These are phyloP conservation scores for Aspergillus alliaceus DNA, from an alignment of 2,329 filamentous ascomycete species.

Conservation along the genomic window DNA sequence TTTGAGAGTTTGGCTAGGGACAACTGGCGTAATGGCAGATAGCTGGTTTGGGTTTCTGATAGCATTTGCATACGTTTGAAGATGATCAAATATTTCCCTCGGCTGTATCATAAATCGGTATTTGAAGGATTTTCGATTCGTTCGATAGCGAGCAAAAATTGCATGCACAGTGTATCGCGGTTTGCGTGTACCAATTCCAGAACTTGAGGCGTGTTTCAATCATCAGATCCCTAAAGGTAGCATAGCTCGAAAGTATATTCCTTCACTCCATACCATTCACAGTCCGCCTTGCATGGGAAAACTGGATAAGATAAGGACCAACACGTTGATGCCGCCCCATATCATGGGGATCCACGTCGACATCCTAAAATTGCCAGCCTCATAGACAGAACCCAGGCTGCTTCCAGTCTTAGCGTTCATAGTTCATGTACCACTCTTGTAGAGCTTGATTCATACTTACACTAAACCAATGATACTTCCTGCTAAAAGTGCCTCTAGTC, in stretches of 20 bases:
- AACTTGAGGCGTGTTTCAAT: not conserved
- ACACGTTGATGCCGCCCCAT: slow-evolving; percentile 81
- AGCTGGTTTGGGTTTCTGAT: not conserved
- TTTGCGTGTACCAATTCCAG: not conserved
- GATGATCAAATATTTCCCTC: not conserved
- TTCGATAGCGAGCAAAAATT: not conserved
- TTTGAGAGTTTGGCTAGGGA: slow-evolving; percentile 38
- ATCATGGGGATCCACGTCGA: slow-evolving; percentile 91
- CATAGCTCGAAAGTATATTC: not conserved
- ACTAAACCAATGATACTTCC: slow-evolving; percentile 79
- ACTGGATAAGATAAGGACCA: slow-evolving; percentile 80
- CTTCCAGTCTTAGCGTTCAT: slow-evolving; percentile 8
- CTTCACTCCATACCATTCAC: slow-evolving; percentile 43
- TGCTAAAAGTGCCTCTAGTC: slow-evolving; percentile 73
- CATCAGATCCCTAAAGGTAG: not conserved
- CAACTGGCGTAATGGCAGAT: slow-evolving; percentile 32
- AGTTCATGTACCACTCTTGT: not conserved
- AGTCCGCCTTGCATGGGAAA: slow-evolving; percentile 91
- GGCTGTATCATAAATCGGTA: slow-evolving; percentile 5
- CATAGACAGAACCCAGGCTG: slow-evolving; percentile 77
- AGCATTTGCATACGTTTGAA: slow-evolving; percentile 6
- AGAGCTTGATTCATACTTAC: slow-evolving; percentile 52
- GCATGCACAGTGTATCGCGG: not conserved
- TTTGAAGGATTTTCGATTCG: not conserved
- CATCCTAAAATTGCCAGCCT: slow-evolving; percentile 82